Base-by-base conservation (phyloP, 225 moss, liverwort and hornwort species). In the Pleurozium schreberi region DNA sequence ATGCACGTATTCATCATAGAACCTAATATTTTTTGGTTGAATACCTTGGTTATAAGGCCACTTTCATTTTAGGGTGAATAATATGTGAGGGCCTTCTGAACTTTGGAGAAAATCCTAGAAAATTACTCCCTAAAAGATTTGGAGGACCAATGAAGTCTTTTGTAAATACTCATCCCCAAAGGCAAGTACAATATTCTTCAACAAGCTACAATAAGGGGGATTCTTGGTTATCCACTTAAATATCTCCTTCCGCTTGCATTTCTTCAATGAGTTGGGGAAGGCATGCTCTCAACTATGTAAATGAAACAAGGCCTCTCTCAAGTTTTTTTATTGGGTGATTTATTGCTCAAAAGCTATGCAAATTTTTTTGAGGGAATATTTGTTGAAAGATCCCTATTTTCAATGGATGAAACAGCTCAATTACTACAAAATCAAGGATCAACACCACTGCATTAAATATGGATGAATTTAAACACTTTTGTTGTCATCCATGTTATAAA, bases 341-440 rank as follows among this genome's bases (percentile, higher is more conserved):
- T 33, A 21, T 75, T 12, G 20, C 12, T 34, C 21, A 75, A 34
- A 50, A 34, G 34, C 1, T 33, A 5, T 75, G 13, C 21, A 75
- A 49, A 20, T 75, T 33, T 3, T 49, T 34, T 8, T 21, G 8
- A 50, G 3, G 5, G 3, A 75, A 52, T 50, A 75, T 50, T 50
- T 21, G 3, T 0, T 1, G 49, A 19, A 55, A 53, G 11, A 1
- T 4, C 0, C 8, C 25, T 52, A 25, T 53, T 53, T 36, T 14
- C 14, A 36, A 4, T 23, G 9, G 4, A 23, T 38, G 25, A 53
- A 53, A 77, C 13, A 3, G 0, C 10, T 55, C 16, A 77, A 55
- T 55, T 55, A 6, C n/a, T 80, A 40, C 38, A 26, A 55, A 57
- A 57, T 36, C 6, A 18, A 18, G 1, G 12, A 1, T 58, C 18